phyloP scores from a whole-genome alignment of 2,329 filamentous ascomycete species.

The Elsinoe fawcettii region DNA sequence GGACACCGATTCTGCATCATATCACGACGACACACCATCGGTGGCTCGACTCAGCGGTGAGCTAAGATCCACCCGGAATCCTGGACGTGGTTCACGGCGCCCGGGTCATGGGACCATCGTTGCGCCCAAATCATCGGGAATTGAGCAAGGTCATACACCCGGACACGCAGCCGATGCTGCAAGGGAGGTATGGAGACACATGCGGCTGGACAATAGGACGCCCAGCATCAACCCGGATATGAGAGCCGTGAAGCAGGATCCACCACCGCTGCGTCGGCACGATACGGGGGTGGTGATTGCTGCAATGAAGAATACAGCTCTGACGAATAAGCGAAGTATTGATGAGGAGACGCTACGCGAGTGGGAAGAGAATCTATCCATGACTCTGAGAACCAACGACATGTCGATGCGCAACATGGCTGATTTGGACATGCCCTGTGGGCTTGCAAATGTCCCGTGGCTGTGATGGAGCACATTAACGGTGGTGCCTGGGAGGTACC shows the following conservation, averaged over 20 bases:
- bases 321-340: conserved; percentile 35
- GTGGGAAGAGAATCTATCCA: conserved; percentile 22
- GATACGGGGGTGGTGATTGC: conserved; percentile 12
- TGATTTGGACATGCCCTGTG: not conserved
- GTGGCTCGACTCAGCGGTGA: not conserved
- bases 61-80: not conserved
- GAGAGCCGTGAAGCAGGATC: not conserved
- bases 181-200: conserved; percentile 33
- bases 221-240: not conserved
- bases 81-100: conserved; percentile 8
- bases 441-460: conserved; percentile 10
- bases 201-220: conserved; percentile 24
- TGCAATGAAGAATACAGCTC: conserved; percentile 28
- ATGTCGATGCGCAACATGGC: not conserved
- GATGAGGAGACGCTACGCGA: conserved; percentile 35
- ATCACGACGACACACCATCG: not conserved
- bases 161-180: conserved; percentile 24
- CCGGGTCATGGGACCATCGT: not conserved
- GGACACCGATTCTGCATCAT: not conserved
- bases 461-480: not conserved
- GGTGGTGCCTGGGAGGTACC: not conserved
- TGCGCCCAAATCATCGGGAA: not conserved
- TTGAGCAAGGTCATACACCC: not conserved
- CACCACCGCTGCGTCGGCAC: not conserved
- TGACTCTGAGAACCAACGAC: not conserved